Percentiles rank a stretch among this genome's conserved stretches.
phyloP scores from a whole-genome alignment of 257 asterid species.

The Jaltomata sinuosa region DNA sequence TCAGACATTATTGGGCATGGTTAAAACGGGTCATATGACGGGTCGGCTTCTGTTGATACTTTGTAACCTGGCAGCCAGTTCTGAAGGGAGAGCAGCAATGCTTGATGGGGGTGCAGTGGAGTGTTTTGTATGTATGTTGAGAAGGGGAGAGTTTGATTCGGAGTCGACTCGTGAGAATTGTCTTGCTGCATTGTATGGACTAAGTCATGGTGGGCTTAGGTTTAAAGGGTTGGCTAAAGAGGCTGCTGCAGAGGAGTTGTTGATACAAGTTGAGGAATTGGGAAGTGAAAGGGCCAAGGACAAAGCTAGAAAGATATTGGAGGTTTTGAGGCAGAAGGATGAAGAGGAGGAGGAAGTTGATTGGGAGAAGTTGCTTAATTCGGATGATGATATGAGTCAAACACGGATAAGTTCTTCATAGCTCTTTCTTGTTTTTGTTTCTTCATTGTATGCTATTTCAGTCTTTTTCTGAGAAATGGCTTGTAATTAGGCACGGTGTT shows the following conservation, averaged over 20 bases:
- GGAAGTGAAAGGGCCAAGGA: slow-evolving; percentile 37
- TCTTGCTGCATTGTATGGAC: slow-evolving; percentile 53
- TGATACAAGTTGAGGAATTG: slow-evolving; percentile 39
- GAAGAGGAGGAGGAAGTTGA: slow-evolving; percentile 75
- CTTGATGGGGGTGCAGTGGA: slow-evolving; percentile 58
- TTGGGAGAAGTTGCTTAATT: slow-evolving; percentile 81
- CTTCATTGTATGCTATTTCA: neutral
- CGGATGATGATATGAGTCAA: slow-evolving; percentile 41
- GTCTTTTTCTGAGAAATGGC: neutral
- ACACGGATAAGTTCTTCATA: slow-evolving; percentile 5
- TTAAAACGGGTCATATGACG: slow-evolving; percentile 50
- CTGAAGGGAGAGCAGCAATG: slow-evolving; percentile 77
- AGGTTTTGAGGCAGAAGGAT: slow-evolving; percentile 51
- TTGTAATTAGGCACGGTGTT: slow-evolving; percentile 8
- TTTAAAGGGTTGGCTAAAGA: slow-evolving; percentile 88
- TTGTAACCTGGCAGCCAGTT: slow-evolving; percentile 61
- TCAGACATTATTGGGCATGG: slow-evolving; percentile 57
- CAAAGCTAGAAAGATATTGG: slow-evolving; percentile 50
- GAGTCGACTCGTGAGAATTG: slow-evolving; percentile 50
- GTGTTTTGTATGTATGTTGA: slow-evolving; percentile 46
- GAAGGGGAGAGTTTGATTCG: slow-evolving; percentile 34
- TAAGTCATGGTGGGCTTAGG: slow-evolving; percentile 89
- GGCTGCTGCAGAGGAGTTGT: slow-evolving; percentile 63
- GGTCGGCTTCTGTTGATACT: slow-evolving; percentile 54
- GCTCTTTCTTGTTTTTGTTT: neutral